These are phyloP conservation scores for Phytopythium boreale DNA, from an alignment of 352 stramenopile species.

Conservation along the genomic window DNA sequence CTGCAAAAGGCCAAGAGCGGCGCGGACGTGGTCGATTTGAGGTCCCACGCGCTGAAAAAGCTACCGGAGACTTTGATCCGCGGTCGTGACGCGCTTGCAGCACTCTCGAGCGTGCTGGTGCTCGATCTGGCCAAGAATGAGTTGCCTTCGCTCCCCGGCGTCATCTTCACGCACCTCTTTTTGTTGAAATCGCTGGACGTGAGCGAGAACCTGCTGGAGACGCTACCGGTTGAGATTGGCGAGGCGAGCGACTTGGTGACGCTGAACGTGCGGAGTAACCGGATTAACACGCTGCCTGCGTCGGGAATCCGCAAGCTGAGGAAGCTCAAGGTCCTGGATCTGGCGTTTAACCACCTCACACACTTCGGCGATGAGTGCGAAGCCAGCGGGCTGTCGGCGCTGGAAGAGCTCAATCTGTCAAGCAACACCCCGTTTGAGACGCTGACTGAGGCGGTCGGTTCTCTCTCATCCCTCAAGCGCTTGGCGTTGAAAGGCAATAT, in stretches of 20 bases:
- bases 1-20: conserved; percentile 48
- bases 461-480: conserved; percentile 29
- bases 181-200: conserved; percentile 50
- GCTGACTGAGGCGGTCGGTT: conserved; percentile 34
- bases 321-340: conserved; percentile 42
- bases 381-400: conserved; percentile 16
- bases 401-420: conserved; percentile 55
- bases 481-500: conserved; percentile 40
- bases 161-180: conserved; percentile 61
- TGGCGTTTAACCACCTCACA: conserved; percentile 42
- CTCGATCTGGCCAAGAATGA: conserved; percentile 59
- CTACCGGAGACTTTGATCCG: conserved; percentile 43
- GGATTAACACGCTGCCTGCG: conserved; percentile 28
- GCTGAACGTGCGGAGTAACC: conserved; percentile 52
- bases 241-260: conserved; percentile 45
- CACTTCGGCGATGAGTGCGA: conserved; percentile 45
- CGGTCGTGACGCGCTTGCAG: conserved; percentile 44
- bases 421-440: conserved; percentile 35
- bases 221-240: conserved; percentile 47
- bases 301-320: conserved; percentile 18
- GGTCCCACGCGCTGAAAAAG: conserved; percentile 26
- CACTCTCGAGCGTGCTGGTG: conserved; percentile 63
- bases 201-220: conserved; percentile 48
- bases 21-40: conserved; percentile 49
- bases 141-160: conserved; percentile 33